phyloP scores from a whole-genome alignment of 2,329 filamentous ascomycete species.

The Fusarium annulatum region DNA sequence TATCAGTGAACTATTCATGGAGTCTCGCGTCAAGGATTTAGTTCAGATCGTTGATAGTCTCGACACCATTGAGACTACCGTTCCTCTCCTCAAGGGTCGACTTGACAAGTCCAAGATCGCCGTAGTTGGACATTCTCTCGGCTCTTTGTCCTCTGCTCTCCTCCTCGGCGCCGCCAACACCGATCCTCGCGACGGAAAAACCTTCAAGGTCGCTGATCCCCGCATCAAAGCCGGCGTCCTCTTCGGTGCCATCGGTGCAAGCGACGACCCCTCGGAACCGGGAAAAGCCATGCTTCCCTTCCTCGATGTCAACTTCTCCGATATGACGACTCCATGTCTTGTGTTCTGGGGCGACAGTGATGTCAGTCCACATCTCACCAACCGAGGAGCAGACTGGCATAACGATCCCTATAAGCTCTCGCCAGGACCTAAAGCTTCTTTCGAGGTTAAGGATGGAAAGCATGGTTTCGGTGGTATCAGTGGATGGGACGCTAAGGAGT shows the following conservation, averaged over 20 bases:
- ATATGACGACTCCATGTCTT: conserved; percentile 35
- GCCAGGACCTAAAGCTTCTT: conserved; percentile 33
- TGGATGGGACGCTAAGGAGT: conserved; percentile 44
- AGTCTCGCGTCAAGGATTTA: conserved; percentile 40
- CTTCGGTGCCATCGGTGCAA: conserved; percentile 36
- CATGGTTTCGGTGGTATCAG: conserved; percentile 44
- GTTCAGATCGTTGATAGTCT: conserved; percentile 39
- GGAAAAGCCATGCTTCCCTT: conserved; percentile 36
- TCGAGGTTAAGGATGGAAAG: conserved; percentile 35
- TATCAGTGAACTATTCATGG: conserved; percentile 35
- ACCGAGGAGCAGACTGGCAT: conserved; percentile 42
- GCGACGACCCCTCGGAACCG: conserved; percentile 27
- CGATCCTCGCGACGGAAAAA: conserved; percentile 33
- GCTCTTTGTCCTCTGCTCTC: conserved; percentile 28
- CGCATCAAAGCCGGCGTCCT: conserved; percentile 45
- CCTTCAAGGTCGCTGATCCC: conserved; percentile 17
- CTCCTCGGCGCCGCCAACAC: conserved; percentile 40
- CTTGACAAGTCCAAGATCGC: conserved; percentile 40
- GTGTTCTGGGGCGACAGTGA: conserved; percentile 43
- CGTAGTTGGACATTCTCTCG: conserved; percentile 43
- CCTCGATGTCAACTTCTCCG: conserved; percentile 31
- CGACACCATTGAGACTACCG: conserved; percentile 35
- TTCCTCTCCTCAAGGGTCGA: conserved; percentile 38
- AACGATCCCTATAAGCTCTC: conserved; percentile 36
- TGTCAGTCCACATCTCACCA: conserved; percentile 32